Evolutionary conservation across 768 basidiomycete species (phyloP).

Genomic region (Porpolomopsis calyptriformis): DNA sequence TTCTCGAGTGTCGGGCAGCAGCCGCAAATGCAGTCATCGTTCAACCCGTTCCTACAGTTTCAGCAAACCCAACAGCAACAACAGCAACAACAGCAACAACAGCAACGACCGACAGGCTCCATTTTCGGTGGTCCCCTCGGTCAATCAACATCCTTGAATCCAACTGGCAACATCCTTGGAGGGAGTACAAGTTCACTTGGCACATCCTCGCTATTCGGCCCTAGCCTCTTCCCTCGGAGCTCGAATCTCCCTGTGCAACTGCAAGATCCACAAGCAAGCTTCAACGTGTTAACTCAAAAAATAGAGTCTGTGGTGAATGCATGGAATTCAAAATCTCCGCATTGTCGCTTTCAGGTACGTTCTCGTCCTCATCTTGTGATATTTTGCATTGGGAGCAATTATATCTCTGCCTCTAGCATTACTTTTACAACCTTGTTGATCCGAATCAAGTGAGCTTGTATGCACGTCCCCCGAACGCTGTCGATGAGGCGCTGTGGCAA

Average conservation of each 20-base stretch:
- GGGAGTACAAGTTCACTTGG: constrained; percentile 11
- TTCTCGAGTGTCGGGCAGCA: constrained; percentile 22
- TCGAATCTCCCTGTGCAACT: constrained; percentile 27
- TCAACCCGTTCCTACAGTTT: constrained; percentile 19
- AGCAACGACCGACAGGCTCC: constrained; percentile 13
- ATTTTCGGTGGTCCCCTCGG: constrained; percentile 16
- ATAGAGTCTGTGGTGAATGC: constrained; percentile 57
- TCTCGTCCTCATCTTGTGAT: neutral
- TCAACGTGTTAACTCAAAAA: constrained; percentile 38
- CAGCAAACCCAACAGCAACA: constrained; percentile 17
- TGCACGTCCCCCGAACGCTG: constrained; percentile 60
- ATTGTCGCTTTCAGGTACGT: constrained; percentile 73
- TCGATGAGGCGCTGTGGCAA: constrained; percentile 66
- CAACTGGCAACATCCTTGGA: constrained; percentile 10
- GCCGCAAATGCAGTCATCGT: constrained; percentile 15
- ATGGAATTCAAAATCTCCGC: constrained; percentile 59
- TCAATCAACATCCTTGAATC: too few relatives aligned
- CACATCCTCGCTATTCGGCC: constrained; percentile 4
- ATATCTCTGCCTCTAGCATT: constrained; percentile 36
- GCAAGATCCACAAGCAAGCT: constrained; percentile 49
- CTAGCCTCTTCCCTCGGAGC: constrained; percentile 18
- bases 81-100: constrained; percentile 17
- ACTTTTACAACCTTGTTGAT: constrained; percentile 79
- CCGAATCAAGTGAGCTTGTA: constrained; percentile 56
- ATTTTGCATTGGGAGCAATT: neutral